Evolutionary conservation across 2,329 filamentous ascomycete genomes (phyloP), one percentile per base, ranked within the genome.

Genomic region (Calonectria pauciramosa): DNA sequence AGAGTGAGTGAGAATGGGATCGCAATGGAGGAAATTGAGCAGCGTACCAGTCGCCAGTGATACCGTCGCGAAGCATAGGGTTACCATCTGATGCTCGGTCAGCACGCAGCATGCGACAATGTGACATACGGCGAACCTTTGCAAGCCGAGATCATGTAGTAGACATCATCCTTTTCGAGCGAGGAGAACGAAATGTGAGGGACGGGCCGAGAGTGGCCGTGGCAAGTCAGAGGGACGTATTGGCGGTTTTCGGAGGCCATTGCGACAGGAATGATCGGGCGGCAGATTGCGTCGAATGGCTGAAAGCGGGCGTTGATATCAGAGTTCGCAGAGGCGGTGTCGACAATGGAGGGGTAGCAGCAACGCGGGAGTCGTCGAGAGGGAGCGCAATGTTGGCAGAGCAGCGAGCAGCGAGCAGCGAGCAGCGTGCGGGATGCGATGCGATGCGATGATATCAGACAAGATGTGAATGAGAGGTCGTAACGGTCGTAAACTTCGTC

Each of bases 31-130:
- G 38, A 32, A 49, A 16, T 28, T 16, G 38, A 9, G 28, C 28
- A 71, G 79, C 89, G 74, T 88, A 94, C 94, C 96, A 98, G 85
- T 98, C 96, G 73, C 97, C 97, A 63, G 96, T 99, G 75, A 97
- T 91, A 76, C 97, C 97, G 87, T 99, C 95, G 78, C 97, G 95
- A 80, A 99, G 94, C 96, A 99, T 99, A 66, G 97, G 97, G 84
- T 99, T 99, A 83, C 96, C 96, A 89, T 99, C 97, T 96, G 85
- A 70, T 73, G 74, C 18, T 64, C 51, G 36, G 76, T 84, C 71
- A 84, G 79, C 74, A 73, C 71, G 71, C 67, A 52, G 54, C 68
- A 63, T 69, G 41, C 56, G 47, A 56, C 49, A 76, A 74, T 56
- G 70, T 47, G 41, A 75, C 54, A 75, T 68, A 54, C 56, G 60